These are phyloP conservation scores for Diaporthe sp. DNA, from an alignment of 2,329 filamentous ascomycete genomes.

Conservation along the genomic window DNA sequence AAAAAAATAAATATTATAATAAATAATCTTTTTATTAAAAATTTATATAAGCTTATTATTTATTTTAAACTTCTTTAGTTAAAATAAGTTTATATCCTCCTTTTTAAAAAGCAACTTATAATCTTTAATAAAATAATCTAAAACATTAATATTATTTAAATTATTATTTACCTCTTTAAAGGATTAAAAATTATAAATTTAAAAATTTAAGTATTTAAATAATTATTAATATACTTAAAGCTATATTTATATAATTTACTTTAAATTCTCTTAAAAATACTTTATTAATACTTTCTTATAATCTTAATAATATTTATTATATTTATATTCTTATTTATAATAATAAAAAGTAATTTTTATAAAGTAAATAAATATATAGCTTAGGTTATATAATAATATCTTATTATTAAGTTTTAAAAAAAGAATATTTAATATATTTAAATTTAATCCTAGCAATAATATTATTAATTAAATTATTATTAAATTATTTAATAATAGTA, in stretches of 20 bases:
- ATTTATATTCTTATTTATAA: not conserved
- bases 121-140: not conserved
- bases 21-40: not conserved
- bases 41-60: not conserved
- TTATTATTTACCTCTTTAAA: not conserved
- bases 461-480: not conserved
- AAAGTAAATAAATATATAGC: not conserved
- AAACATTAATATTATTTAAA: not conserved
- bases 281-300: not conserved
- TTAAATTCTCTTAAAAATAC: not conserved
- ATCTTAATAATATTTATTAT: not conserved
- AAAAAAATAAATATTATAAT: not conserved
- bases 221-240: not conserved
- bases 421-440: not conserved
- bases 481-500: not conserved
- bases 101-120: not conserved
- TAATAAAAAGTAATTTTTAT: not conserved
- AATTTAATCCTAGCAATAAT: not conserved
- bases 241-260: not conserved
- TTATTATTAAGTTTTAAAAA: not conserved
- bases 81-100: not conserved
- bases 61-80: too few relatives aligned
- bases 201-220: not conserved
- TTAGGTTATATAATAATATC: not conserved
- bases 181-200: not conserved